Evolutionary conservation across 768 basidiomycete species (phyloP), one percentile per base, ranked within the genome.

Genomic region (Serpula lacrymans): DNA sequence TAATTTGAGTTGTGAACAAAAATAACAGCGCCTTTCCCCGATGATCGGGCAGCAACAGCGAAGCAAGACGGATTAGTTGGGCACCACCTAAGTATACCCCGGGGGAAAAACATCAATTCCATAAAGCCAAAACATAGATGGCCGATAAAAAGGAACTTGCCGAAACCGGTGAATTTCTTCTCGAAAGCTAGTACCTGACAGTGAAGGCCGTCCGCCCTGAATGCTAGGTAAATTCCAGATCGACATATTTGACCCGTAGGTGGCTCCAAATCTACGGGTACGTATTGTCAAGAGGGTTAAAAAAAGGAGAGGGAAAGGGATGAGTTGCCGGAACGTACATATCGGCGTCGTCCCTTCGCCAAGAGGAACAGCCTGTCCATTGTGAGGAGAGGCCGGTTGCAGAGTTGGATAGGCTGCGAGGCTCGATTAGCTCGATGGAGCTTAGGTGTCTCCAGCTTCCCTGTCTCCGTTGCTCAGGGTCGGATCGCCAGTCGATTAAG

Each of bases 401-500:
- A 3, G 74, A 65, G 31, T 75, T 71, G 6, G 79, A 70, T 31
- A 90, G 57, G 7, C 80, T 73, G 37, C 72, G 66, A 12, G 88
- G 85, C 41, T 89, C 86, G 12, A 81, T 65, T 3, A 91, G 77
- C 57, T 91, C 88, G 14, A 87, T 52, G 32, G 88, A 60, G 53
- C 74, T 81, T 9, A 72, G 73, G 55, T 81, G 77, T 34, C 82
- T 74, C 72, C 81, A 78, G 39, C 64, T 71, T 33, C 69, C 74
- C 40, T 70, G 69, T 40, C 72, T 74, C 14, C 61, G 64, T 40
- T 53, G 72, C 10, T 72, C 71, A 1, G 81, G 82, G 53, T 88
- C 84, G 5, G 81, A 75, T 40, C 83, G 78, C 88, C 88, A 91
- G 64, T 91, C 86, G n/a, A 82, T 78, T 34, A 89, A 59, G 59